These are phyloP conservation scores for Peltaster fructicola DNA, from an alignment of 2,329 filamentous ascomycete genomes.

Conservation along the genomic window DNA sequence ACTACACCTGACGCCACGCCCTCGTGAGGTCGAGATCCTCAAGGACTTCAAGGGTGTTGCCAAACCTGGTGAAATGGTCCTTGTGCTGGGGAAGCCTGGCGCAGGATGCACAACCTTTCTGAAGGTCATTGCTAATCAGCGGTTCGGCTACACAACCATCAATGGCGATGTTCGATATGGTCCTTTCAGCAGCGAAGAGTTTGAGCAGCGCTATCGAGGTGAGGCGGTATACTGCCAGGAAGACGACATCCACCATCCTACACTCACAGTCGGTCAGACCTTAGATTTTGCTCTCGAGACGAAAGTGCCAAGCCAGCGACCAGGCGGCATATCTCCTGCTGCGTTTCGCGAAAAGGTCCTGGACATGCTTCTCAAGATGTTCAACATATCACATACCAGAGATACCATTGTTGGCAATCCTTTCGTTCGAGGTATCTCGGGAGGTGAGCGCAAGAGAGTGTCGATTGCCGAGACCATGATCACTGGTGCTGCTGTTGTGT, in stretches of 20 bases:
- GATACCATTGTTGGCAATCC: constrained; percentile 72
- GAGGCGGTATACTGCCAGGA: constrained; percentile 77
- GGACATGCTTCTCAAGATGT: constrained; percentile 66
- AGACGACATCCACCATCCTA: constrained; percentile 72
- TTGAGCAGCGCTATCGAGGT: constrained; percentile 54
- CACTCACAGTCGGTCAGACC: constrained; percentile 74
- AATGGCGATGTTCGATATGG: constrained; percentile 62
- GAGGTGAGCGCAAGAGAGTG: constrained; percentile 28
- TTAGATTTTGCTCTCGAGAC: constrained; percentile 70
- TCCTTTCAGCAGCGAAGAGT: constrained; percentile 51
- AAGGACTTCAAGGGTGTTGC: constrained; percentile 48
- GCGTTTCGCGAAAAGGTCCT: constrained; percentile 65
- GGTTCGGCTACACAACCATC: constrained; percentile 41
- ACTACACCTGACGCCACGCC: too few relatives aligned
- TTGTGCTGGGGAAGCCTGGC: constrained; percentile 64
- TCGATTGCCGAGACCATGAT: constrained; percentile 33
- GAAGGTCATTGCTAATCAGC: constrained; percentile 36
- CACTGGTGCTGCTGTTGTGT: constrained; percentile 21
- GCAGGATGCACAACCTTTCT: constrained; percentile 37
- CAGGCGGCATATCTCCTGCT: constrained; percentile 50
- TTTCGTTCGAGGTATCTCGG: constrained; percentile 51
- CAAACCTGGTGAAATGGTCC: constrained; percentile 73
- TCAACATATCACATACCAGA: constrained; percentile 79
- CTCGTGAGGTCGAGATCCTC: constrained; percentile 58
- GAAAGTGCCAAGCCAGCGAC: constrained; percentile 67